Evolutionary conservation across 768 basidiomycete genomes (phyloP).

Genomic region (Hygrocybe coccinea): DNA sequence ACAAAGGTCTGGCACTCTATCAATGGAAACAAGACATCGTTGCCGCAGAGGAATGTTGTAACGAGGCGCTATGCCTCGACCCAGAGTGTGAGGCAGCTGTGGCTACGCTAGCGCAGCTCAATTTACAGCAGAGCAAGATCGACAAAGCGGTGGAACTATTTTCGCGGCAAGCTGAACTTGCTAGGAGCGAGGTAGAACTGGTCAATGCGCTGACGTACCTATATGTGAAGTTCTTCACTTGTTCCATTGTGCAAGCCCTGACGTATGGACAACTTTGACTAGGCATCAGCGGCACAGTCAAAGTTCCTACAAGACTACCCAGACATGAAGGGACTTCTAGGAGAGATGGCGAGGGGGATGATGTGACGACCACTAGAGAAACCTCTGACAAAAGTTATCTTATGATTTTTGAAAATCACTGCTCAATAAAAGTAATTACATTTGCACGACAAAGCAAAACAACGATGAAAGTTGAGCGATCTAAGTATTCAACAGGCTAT

Average conservation of each 20-base stretch:
- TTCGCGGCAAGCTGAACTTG: slow-evolving; percentile 74
- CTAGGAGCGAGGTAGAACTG: slow-evolving; percentile 87
- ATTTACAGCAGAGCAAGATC: slow-evolving; percentile 85
- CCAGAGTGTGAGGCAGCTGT: slow-evolving; percentile 95
- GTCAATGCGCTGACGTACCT: slow-evolving; percentile 70
- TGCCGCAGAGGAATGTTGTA: slow-evolving; percentile 77
- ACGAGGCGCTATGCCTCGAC: slow-evolving; percentile 84
- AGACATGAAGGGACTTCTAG: slow-evolving; percentile 69
- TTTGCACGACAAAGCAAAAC: no score
- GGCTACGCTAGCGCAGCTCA: slow-evolving; percentile 90
- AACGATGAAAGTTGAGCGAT: no score
- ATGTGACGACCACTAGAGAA: slow-evolving; percentile 3
- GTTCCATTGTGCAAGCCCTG: no score
- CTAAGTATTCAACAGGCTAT: no score
- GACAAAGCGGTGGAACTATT: slow-evolving; percentile 85
- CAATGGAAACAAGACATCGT: slow-evolving; percentile 91
- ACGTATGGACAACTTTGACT: no score
- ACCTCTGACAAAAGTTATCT: neutral
- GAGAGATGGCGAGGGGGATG: slow-evolving; percentile 35
- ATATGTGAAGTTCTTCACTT: slow-evolving; percentile 48
- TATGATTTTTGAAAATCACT: neutral
- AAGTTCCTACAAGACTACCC: slow-evolving; percentile 84
- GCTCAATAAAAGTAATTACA: neutral
- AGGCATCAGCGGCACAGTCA: slow-evolving; percentile 80
- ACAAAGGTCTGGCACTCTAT: slow-evolving; percentile 95